Conservation (phyloP, 129 eudicot species). For the Cynara cardunculus region DNA sequence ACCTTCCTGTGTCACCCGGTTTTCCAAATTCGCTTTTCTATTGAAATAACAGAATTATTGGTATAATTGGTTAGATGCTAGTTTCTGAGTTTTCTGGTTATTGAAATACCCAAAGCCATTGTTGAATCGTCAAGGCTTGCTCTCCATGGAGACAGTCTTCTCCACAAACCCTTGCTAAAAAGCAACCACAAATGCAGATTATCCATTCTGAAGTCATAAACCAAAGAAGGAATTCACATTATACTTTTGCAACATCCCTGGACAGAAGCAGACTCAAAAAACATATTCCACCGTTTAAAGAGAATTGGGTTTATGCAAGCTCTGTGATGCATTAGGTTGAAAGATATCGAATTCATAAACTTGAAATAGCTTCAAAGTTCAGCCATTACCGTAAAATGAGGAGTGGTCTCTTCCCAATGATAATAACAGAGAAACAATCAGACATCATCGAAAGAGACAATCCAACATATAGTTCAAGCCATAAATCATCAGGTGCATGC, state of each 20-base stretch:
- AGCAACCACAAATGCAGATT: neutral
- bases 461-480: neutral
- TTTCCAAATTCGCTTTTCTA: neutral
- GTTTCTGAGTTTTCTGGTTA: conserved; percentile 6
- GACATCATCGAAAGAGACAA: neutral
- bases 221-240: neutral
- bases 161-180: neutral
- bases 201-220: neutral
- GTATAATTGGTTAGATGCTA: neutral
- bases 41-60: neutral
- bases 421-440: neutral
- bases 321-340: neutral
- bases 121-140: neutral
- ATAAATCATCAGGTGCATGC: neutral
- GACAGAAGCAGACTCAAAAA: neutral
- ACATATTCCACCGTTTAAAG: neutral
- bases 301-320: neutral
- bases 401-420: neutral
- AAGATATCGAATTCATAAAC: neutral
- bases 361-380: neutral
- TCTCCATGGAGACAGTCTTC: conserved; percentile 2
- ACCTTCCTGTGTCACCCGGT: neutral
- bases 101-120: neutral
- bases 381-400: neutral
- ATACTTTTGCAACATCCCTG: neutral